Percentiles rank a stretch among this genome's conserved stretches.
Conservation (phyloP, 106 monocot species). For the Phalaenopsis equestris region DNA sequence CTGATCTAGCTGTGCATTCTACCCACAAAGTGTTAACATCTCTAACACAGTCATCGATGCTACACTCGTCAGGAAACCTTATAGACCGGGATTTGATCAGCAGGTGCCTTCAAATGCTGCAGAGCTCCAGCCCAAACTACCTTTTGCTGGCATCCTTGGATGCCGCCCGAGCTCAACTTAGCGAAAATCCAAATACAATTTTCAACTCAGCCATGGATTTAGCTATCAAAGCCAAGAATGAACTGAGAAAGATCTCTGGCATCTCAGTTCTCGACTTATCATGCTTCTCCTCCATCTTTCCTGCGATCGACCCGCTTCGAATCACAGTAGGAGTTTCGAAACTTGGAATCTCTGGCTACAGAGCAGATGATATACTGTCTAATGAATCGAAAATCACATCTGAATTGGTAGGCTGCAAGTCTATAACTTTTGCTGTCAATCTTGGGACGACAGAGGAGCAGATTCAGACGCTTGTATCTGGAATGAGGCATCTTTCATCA, state of each 20-base stretch:
- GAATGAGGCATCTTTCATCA: slow-evolving; percentile 33
- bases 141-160: slow-evolving; percentile 83
- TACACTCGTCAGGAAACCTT: slow-evolving; percentile 47
- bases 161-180: slow-evolving; percentile 77
- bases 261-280: slow-evolving; percentile 37
- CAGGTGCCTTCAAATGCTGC: slow-evolving; percentile 73
- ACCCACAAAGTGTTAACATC: slow-evolving; percentile 83
- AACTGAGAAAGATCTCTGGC: slow-evolving; percentile 31
- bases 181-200: slow-evolving; percentile 27
- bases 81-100: slow-evolving; percentile 46
- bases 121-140: slow-evolving; percentile 82
- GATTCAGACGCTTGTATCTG: slow-evolving; percentile 42
- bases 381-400: slow-evolving; percentile 27
- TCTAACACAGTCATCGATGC: slow-evolving; percentile 86
- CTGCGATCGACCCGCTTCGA: slow-evolving; percentile 60
- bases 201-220: slow-evolving; percentile 40
- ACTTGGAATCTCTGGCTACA: slow-evolving; percentile 56
- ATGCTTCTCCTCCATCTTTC: slow-evolving; percentile 37
- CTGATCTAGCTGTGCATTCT: slow-evolving; percentile 75
- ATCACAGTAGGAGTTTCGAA: slow-evolving; percentile 52
- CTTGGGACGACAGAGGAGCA: slow-evolving; percentile 53
- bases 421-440: slow-evolving; percentile 71
- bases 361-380: slow-evolving; percentile 54
- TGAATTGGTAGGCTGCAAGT: slow-evolving; percentile 49
- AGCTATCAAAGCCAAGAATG: slow-evolving; percentile 27